Evolutionary conservation across 2,329 filamentous ascomycete genomes (phyloP).

Genomic region (Colletotrichum sp.): DNA sequence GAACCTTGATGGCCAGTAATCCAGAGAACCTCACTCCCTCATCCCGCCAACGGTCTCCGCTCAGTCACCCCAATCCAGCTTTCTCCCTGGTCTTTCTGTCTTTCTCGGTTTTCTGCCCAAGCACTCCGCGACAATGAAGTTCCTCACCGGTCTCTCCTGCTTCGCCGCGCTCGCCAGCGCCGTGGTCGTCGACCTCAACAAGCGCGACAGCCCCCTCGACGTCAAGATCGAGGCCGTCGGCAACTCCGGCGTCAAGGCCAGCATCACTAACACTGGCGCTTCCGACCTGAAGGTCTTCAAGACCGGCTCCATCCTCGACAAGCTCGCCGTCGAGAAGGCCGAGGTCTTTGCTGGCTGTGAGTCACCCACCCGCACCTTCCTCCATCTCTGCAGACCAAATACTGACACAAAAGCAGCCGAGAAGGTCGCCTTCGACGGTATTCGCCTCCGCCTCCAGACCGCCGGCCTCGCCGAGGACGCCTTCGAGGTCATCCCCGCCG

Average conservation of each 20-base stretch:
- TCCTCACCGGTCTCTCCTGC: slow-evolving; percentile 37
- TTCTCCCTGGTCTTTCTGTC: neutral
- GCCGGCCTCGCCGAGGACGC: slow-evolving; percentile 48
- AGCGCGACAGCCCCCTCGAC: slow-evolving; percentile 46
- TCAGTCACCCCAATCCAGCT: neutral
- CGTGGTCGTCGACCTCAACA: slow-evolving; percentile 34
- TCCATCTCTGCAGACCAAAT: neutral
- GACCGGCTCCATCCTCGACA: slow-evolving; percentile 58
- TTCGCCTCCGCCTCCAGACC: slow-evolving; percentile 54
- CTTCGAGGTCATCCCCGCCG: slow-evolving; percentile 54
- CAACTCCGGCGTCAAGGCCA: slow-evolving; percentile 59
- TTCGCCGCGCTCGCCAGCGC: slow-evolving; percentile 40
- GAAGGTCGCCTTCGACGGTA: slow-evolving; percentile 55
- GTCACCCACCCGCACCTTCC: slow-evolving; percentile 18
- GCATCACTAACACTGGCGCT: slow-evolving; percentile 57
- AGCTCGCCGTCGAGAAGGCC: slow-evolving; percentile 58
- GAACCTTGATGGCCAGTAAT: neutral
- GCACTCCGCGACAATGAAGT: slow-evolving; percentile 39
- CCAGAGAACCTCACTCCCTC: neutral
- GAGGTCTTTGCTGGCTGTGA: slow-evolving; percentile 52
- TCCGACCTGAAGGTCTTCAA: slow-evolving; percentile 56
- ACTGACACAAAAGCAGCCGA: slow-evolving; percentile 31
- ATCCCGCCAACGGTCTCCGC: neutral
- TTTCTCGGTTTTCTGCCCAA: neutral
- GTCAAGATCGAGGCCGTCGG: slow-evolving; percentile 52